Evolutionary conservation across 2,329 filamentous ascomycete genomes (phyloP).

Genomic region (Ambrosiella cleistominuta): DNA sequence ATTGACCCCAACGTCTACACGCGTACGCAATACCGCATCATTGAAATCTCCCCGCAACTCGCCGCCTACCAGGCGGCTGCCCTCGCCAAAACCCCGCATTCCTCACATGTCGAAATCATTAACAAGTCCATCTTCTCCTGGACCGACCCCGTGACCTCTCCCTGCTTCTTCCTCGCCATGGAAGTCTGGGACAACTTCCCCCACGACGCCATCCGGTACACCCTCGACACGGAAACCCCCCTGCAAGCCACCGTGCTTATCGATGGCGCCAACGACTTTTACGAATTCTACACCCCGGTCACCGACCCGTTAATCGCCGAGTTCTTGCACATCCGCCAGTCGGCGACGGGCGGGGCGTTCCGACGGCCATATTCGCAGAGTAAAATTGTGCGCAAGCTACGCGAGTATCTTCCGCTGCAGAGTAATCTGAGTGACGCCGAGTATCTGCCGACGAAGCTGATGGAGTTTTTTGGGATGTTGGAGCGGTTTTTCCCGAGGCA

Average conservation of each 20-base stretch:
- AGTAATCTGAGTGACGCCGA: conserved; percentile 68
- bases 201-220: conserved; percentile 82
- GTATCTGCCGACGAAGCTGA: conserved; percentile 83
- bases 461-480: conserved; percentile 93
- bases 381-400: conserved; percentile 42
- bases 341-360: conserved; percentile 48
- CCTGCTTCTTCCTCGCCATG: conserved; percentile 93
- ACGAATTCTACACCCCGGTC: conserved; percentile 72
- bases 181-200: conserved; percentile 98
- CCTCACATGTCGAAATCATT: conserved; percentile 78
- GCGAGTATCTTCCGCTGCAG: conserved; percentile 48
- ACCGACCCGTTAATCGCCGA: conserved; percentile 70
- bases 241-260: conserved; percentile 82
- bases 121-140: conserved; percentile 93
- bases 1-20: conserved; percentile 83
- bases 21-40: conserved; percentile 83
- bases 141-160: conserved; percentile 69
- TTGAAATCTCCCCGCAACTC: conserved; percentile 77
- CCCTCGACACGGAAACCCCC: conserved; percentile 47
- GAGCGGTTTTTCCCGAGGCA: conserved; percentile 79
- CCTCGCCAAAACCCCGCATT: conserved; percentile 52
- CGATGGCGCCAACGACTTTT: conserved; percentile 72
- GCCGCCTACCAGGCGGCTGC: conserved; percentile 61
- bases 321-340: conserved; percentile 70
- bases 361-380: conserved; percentile 41